phyloP scores from a whole-genome alignment of 306 rosid species.

The Styphnolobium japonicum region DNA sequence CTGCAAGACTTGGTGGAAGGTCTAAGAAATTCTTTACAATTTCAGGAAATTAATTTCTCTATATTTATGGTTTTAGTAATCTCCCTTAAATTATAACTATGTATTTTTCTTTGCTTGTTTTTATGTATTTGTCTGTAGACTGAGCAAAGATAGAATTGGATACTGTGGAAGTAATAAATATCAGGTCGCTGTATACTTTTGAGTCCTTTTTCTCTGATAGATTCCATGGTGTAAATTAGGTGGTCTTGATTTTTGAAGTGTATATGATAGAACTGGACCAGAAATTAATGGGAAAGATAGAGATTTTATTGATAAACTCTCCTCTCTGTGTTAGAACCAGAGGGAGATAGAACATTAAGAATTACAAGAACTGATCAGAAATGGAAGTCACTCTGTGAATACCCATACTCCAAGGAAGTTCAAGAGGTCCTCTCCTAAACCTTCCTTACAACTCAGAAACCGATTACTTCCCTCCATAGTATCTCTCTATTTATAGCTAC shows the following conservation, averaged over 20 bases:
- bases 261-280: no score
- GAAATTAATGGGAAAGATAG: no score
- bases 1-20: conserved; percentile 81
- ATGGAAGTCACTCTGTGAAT: no score
- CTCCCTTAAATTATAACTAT: neutral
- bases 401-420: no score
- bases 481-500: no score
- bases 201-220: neutral
- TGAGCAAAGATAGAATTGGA: conserved; percentile 4
- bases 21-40: conserved; percentile 23
- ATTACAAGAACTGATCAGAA: no score
- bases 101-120: neutral
- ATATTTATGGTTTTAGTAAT: conserved; percentile 3
- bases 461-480: no score
- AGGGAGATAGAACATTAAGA: no score
- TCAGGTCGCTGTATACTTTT: neutral
- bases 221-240: neutral
- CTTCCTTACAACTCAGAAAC: no score
- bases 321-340: no score
- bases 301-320: no score
- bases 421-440: no score
- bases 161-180: neutral
- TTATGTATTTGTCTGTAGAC: conserved; percentile 17
- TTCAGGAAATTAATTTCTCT: conserved; percentile 19
- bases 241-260: neutral